Percentiles rank a stretch among this genome's conserved stretches.
Conservation (phyloP, 2,329 filamentous ascomycete genomes). For the Leptographium flavum region DNA sequence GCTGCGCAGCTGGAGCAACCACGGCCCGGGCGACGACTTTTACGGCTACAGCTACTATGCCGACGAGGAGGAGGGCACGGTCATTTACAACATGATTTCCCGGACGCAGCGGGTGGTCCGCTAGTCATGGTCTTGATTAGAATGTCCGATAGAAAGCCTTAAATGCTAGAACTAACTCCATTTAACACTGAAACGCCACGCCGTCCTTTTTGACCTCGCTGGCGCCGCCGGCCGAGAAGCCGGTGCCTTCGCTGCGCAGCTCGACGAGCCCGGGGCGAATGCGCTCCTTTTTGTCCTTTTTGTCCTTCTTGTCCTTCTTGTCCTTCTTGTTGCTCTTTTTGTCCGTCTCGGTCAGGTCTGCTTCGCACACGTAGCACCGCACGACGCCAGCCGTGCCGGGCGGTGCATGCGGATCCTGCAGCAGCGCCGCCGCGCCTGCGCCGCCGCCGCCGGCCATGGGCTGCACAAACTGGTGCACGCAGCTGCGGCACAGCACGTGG, state of each 20-base stretch:
- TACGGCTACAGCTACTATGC: not conserved
- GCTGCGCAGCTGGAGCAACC: not conserved
- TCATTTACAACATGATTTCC: constrained; percentile 9
- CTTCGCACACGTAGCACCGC: constrained; percentile 77
- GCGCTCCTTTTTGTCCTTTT: constrained; percentile 36
- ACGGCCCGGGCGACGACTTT: not conserved
- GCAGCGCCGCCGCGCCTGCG: constrained; percentile 8
- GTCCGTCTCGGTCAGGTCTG: constrained; percentile 42
- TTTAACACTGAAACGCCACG: constrained; percentile 25
- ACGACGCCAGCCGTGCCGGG: constrained; percentile 27
- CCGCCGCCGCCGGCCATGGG: constrained; percentile 24
- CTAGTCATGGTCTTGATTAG: not conserved
- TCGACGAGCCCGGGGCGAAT: constrained; percentile 61
- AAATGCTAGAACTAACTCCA: not conserved
- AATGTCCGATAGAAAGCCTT: too few relatives aligned
- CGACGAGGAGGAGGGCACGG: not conserved
- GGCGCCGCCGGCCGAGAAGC: constrained; percentile 76
- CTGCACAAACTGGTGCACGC: constrained; percentile 70
- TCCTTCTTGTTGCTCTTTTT: constrained; percentile 17
- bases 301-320: constrained; percentile 25
- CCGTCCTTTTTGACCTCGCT: constrained; percentile 68
- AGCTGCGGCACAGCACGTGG: constrained; percentile 78
- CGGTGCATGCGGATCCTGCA: constrained; percentile 45
- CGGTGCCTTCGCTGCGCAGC: constrained; percentile 76
- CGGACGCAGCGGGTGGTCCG: constrained; percentile 4